phyloP scores from a whole-genome alignment of 1,284 basidiomycete species.

The Grifola frondosa region DNA sequence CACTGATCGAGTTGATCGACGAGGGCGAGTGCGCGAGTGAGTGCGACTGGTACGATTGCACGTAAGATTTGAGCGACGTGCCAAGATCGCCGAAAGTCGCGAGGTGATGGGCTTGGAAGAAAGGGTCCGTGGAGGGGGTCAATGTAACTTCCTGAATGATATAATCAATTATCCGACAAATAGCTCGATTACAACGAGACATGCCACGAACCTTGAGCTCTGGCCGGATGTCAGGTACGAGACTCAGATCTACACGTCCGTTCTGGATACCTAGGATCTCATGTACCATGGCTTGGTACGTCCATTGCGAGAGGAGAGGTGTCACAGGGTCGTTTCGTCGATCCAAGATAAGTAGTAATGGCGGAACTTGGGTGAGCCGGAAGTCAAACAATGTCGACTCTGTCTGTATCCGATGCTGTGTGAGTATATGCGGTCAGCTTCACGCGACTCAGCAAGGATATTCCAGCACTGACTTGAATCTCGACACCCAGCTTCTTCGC shows the following conservation, averaged over 20 bases:
- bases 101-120: constrained; percentile 90
- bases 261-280: constrained; percentile 94
- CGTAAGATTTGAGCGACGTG: constrained; percentile 89
- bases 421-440: constrained; percentile 3
- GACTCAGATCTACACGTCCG: constrained; percentile 83
- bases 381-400: constrained; percentile 80
- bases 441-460: not conserved
- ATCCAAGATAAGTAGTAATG: constrained; percentile 80
- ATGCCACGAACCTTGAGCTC: constrained; percentile 69
- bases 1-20: constrained; percentile 91
- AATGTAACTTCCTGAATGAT: constrained; percentile 85
- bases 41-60: constrained; percentile 89
- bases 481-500: constrained; percentile 89
- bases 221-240: constrained; percentile 84
- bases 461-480: constrained; percentile 60
- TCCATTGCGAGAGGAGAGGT: constrained; percentile 97
- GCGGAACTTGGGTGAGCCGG: constrained; percentile 71
- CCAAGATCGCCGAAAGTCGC: constrained; percentile 98
- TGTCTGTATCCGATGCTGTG: constrained; percentile 68
- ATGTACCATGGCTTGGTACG: constrained; percentile 99
- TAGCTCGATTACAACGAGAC: not conserved
- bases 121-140: constrained; percentile 89
- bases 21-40: constrained; percentile 77
- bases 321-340: constrained; percentile 97
- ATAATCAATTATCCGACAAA: not conserved